These are phyloP conservation scores for Saccharomycopsis schoenii DNA, from an alignment of 805 yeast genomes.

Conservation along the genomic window DNA sequence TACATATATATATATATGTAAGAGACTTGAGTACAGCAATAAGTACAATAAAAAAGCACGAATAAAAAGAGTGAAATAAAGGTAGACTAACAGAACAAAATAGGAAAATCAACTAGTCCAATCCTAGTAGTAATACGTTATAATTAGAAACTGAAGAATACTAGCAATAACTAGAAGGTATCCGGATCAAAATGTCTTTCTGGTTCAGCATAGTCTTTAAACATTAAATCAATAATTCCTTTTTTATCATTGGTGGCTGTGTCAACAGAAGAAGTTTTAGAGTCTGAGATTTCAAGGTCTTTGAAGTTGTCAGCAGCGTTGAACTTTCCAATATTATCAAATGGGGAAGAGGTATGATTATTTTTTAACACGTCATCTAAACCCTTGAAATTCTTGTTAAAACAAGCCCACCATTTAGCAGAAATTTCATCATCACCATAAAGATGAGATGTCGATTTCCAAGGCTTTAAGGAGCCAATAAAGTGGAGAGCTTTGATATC, in stretches of 20 bases:
- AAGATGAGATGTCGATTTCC: slow-evolving; percentile 26
- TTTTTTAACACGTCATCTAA: slow-evolving; percentile 6
- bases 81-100: neutral
- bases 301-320: slow-evolving; percentile 12
- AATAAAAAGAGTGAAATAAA: no score
- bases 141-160: neutral
- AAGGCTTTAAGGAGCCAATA: slow-evolving; percentile 56
- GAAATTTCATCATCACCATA: neutral
- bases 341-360: neutral
- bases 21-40: no score
- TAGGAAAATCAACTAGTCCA: no score
- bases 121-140: neutral
- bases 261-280: neutral
- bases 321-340: slow-evolving; percentile 4
- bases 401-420: slow-evolving; percentile 13
- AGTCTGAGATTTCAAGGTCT: neutral
- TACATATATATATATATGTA: no score
- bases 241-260: neutral
- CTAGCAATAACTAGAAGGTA: neutral
- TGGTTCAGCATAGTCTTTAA: slow-evolving; percentile 2
- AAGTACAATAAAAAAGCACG: no score
- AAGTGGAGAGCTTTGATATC: slow-evolving; percentile 48
- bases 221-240: slow-evolving; percentile 11
- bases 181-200: slow-evolving; percentile 16
- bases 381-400: slow-evolving; percentile 9